Percentiles rank a stretch among this genome's conserved stretches.
Evolutionary conservation across 148 eudicot genomes (phyloP).

Genomic region (Camellia japonica): DNA sequence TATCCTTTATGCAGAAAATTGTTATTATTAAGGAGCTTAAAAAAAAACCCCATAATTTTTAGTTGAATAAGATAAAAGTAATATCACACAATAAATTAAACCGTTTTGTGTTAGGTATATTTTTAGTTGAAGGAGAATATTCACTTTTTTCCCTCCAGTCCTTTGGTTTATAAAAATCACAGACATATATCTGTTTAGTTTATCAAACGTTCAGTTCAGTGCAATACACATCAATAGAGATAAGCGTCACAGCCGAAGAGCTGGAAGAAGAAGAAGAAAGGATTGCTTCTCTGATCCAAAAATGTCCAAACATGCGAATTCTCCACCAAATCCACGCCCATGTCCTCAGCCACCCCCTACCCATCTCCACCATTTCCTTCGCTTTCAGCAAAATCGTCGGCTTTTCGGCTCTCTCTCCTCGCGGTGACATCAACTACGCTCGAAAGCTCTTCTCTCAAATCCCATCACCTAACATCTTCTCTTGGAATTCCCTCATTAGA

Average conservation of each 20-base stretch:
- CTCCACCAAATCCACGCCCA: conserved; percentile 42
- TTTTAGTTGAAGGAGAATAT: no score
- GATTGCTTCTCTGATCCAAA: conserved; percentile 25
- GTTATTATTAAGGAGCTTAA: no score
- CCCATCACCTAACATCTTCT: conserved; percentile 32
- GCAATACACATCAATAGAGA: no score
- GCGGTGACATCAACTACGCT: conserved; percentile 32
- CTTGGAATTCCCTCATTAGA: conserved; percentile 29
- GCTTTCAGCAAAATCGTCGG: conserved; percentile 26
- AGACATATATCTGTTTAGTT: no score
- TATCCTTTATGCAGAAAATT: no score
- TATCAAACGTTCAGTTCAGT: no score
- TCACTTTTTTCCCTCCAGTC: no score
- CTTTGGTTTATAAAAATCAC: no score
- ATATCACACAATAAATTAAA: no score
- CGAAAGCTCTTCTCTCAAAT: conserved; percentile 24
- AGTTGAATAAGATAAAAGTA: no score
- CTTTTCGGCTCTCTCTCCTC: conserved; percentile 24
- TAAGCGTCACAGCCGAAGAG: background rate
- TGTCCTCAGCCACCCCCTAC: conserved; percentile 29
- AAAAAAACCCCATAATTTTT: no score
- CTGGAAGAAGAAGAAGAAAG: conserved; percentile 33
- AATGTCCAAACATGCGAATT: conserved; percentile 35
- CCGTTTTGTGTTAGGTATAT: no score
- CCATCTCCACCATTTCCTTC: conserved; percentile 21